Evolutionary conservation across 2,329 filamentous ascomycete species (phyloP).

Genomic region (Arthroderma uncinatum): DNA sequence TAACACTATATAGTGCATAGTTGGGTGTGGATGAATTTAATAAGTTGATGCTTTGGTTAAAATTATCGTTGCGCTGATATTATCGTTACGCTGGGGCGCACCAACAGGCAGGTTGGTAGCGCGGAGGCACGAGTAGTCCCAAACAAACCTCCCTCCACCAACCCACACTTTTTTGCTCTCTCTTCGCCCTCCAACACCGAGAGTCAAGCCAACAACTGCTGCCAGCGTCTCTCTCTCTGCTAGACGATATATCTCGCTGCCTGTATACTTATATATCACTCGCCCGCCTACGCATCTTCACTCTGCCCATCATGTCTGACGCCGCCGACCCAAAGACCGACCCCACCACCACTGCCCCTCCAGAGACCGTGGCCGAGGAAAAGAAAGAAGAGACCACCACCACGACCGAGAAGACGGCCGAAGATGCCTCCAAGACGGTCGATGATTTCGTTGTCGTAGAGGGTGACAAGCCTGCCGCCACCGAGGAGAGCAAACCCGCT

Average conservation of each 20-base stretch:
- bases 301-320: slow-evolving; percentile 31
- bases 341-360: slow-evolving; percentile 32
- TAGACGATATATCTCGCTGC: no score
- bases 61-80: no score
- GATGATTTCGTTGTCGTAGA: slow-evolving; percentile 26
- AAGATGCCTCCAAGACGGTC: slow-evolving; percentile 23
- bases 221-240: no score
- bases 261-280: no score
- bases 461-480: slow-evolving; percentile 1
- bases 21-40: no score
- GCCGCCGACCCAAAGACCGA: slow-evolving; percentile 34
- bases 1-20: no score
- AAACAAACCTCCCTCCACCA: neutral
- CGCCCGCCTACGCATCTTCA: neutral
- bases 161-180: neutral
- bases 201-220: no score
- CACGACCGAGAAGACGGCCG: slow-evolving; percentile 23
- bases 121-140: neutral
- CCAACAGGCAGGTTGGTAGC: no score
- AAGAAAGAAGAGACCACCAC: slow-evolving; percentile 18
- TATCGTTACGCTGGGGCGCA: no score
- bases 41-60: no score
- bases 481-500: slow-evolving; percentile 18
- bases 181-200: neutral
- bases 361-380: slow-evolving; percentile 23